These are phyloP conservation scores for Nigrograna mackinnonii DNA, from an alignment of 2,329 filamentous ascomycete genomes.

Conservation along the genomic window DNA sequence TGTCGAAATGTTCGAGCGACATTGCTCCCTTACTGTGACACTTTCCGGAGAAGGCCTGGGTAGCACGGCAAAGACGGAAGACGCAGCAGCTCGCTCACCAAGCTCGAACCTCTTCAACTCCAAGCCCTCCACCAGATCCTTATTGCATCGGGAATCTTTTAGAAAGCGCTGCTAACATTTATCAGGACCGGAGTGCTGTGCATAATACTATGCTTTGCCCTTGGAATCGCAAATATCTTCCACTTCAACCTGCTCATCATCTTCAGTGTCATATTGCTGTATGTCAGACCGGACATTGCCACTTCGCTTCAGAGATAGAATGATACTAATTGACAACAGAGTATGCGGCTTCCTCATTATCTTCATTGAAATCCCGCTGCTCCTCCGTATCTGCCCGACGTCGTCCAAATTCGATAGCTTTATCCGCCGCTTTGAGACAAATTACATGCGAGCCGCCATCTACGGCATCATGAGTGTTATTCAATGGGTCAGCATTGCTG, in stretches of 20 bases:
- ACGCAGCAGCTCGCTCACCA: too few species aligned
- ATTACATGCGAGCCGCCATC: slow-evolving; percentile 92
- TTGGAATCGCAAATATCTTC: slow-evolving; percentile 72
- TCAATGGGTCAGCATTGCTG: slow-evolving; percentile 80
- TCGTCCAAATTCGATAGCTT: slow-evolving; percentile 84
- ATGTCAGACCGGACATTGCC: slow-evolving; percentile 22
- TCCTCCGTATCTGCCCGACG: slow-evolving; percentile 96
- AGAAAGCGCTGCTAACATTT: slow-evolving; percentile 19
- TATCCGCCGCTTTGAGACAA: slow-evolving; percentile 91
- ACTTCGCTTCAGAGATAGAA: neutral
- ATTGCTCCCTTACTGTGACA: too few species aligned
- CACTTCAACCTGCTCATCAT: slow-evolving; percentile 60
- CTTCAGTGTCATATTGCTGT: slow-evolving; percentile 60
- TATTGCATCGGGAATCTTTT: too few species aligned
- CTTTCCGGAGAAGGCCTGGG: too few species aligned
- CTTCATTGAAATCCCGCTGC: slow-evolving; percentile 77
- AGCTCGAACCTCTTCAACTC: too few species aligned
- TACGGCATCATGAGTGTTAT: slow-evolving; percentile 80
- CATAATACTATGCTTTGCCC: slow-evolving; percentile 67
- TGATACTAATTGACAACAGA: slow-evolving; percentile 29
- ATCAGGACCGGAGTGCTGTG: slow-evolving; percentile 60
- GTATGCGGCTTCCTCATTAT: slow-evolving; percentile 53
- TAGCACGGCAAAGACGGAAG: too few species aligned
- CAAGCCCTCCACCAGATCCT: too few species aligned
- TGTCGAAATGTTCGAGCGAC: too few species aligned